phyloP scores from a whole-genome alignment of 2,329 filamentous ascomycete genomes.

The Neofusicoccum parvum region DNA sequence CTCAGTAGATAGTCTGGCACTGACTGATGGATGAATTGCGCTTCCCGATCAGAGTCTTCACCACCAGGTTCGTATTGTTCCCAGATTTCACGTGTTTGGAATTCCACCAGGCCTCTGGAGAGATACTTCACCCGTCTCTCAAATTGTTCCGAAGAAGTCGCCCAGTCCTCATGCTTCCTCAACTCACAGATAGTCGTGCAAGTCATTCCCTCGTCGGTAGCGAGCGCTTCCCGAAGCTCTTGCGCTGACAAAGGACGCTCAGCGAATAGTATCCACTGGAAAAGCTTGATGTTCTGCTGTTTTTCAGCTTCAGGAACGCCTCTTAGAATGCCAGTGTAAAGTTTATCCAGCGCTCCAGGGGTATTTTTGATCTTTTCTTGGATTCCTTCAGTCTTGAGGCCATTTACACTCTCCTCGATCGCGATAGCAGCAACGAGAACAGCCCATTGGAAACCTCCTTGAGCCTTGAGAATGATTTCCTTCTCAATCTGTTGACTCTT shows the following conservation, averaged over 20 bases:
- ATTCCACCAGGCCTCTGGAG: slow-evolving; percentile 23
- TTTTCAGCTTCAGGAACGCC: background rate
- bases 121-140: slow-evolving; percentile 25
- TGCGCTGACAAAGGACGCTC: slow-evolving; percentile 20
- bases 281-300: background rate
- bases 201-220: slow-evolving; percentile 23
- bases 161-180: background rate
- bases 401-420: background rate
- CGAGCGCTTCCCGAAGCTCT: slow-evolving; percentile 25
- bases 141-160: background rate
- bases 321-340: background rate
- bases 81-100: slow-evolving; percentile 22
- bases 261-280: background rate
- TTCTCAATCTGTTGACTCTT: background rate
- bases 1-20: slow-evolving; percentile 25
- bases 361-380: background rate
- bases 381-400: background rate
- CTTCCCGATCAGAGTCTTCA: slow-evolving; percentile 24
- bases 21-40: slow-evolving; percentile 27
- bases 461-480: background rate
- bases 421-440: background rate
- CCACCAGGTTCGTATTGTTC: slow-evolving; percentile 24
- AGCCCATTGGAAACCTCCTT: slow-evolving; percentile 5
- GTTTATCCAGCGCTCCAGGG: background rate
- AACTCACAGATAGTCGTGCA: background rate